phyloP scores from a whole-genome alignment of 306 rosid genomes.

The Styphnolobium japonicum region DNA sequence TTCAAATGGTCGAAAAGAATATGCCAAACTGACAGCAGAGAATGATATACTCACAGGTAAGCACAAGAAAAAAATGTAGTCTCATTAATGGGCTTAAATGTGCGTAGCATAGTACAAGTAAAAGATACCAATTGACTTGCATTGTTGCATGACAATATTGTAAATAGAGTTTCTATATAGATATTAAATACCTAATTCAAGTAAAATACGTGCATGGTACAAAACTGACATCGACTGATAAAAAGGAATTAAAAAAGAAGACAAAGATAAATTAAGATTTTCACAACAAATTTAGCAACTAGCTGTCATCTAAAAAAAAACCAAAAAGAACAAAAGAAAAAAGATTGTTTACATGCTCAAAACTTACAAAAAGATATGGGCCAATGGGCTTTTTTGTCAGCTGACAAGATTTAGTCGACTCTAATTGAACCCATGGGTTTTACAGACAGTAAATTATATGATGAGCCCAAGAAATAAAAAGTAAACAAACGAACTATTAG shows the following conservation, averaged over 20 bases:
- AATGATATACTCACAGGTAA: background rate
- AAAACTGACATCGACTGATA: background rate
- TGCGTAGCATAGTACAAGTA: background rate
- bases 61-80: background rate
- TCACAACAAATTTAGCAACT: background rate
- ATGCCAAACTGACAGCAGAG: background rate
- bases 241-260: background rate
- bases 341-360: background rate
- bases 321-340: background rate
- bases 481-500: conserved; percentile 14
- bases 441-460: background rate
- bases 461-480: conserved; percentile 15
- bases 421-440: background rate
- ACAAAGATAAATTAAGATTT: background rate
- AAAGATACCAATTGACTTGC: background rate
- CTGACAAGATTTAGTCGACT: background rate
- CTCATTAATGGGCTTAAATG: background rate
- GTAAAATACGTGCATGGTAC: background rate
- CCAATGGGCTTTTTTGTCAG: background rate
- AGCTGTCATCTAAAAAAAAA: background rate
- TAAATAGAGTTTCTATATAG: background rate
- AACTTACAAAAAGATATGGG: background rate
- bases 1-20: too few relatives aligned
- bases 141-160: background rate
- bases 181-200: conserved; percentile 9